These are phyloP conservation scores for Cyberlindnera mrakii DNA, from an alignment of 805 yeast genomes.

Conservation along the genomic window DNA sequence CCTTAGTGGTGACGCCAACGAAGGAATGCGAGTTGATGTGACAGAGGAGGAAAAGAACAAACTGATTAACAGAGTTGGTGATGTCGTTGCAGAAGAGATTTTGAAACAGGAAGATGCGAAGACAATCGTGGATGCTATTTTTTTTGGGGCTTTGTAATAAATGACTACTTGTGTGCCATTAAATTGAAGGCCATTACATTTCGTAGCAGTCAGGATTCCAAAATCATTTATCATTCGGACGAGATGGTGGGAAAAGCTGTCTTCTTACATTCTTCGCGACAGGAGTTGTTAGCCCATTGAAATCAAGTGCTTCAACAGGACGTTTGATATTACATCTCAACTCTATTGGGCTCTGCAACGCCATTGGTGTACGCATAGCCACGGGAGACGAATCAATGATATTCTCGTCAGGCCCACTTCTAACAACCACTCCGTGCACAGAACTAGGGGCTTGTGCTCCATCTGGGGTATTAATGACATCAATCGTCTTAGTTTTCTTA, in stretches of 20 bases:
- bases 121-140: slow-evolving; percentile 55
- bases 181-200: neutral
- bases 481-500: slow-evolving; percentile 15
- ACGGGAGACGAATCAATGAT: slow-evolving; percentile 12
- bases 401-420: neutral
- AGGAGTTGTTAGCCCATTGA: slow-evolving; percentile 12
- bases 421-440: slow-evolving; percentile 1
- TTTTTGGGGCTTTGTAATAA: slow-evolving; percentile 53
- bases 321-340: slow-evolving; percentile 13
- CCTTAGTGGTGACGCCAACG: slow-evolving; percentile 29
- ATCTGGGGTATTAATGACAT: slow-evolving; percentile 16
- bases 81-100: slow-evolving; percentile 44
- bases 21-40: slow-evolving; percentile 32
- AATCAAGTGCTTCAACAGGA: slow-evolving; percentile 17
- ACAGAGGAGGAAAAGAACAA: slow-evolving; percentile 33
- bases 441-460: slow-evolving; percentile 2
- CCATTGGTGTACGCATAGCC: slow-evolving; percentile 8
- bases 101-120: slow-evolving; percentile 41
- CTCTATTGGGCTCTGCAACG: slow-evolving; percentile 18
- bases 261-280: slow-evolving; percentile 26
- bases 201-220: neutral
- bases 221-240: neutral
- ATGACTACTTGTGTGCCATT: neutral
- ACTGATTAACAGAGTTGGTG: slow-evolving; percentile 56
- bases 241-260: slow-evolving; percentile 30